Percentiles rank a stretch among this genome's conserved stretches.
Evolutionary conservation across 2,329 filamentous ascomycete genomes (phyloP).

Genomic region (Xylariales sp.): DNA sequence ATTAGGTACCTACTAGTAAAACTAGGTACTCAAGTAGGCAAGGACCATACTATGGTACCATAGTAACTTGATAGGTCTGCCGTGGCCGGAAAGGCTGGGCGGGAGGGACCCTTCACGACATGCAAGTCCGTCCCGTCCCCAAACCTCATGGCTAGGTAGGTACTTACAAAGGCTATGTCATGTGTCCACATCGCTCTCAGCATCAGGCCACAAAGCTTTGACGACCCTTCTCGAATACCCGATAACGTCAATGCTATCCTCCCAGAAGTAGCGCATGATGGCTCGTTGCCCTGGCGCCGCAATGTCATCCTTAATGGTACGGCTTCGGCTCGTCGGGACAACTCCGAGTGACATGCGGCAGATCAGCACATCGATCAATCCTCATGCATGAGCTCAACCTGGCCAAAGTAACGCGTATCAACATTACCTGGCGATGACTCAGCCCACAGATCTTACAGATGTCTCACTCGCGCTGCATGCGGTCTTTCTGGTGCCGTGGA

Average conservation of each 20-base stretch:
- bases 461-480: background rate
- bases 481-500: constrained; percentile 11
- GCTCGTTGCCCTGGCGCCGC: constrained; percentile 11
- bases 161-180: too few relatives aligned
- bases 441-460: background rate
- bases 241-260: too few relatives aligned
- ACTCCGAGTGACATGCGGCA: constrained; percentile 11
- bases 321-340: constrained; percentile 13
- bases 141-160: too few relatives aligned
- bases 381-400: constrained; percentile 12
- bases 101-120: too few relatives aligned
- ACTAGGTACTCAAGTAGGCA: too few relatives aligned
- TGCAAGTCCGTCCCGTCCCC: too few relatives aligned
- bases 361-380: constrained; percentile 10
- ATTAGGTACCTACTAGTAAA: too few relatives aligned
- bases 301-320: constrained; percentile 11
- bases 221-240: background rate
- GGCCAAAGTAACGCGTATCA: constrained; percentile 9
- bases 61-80: too few relatives aligned
- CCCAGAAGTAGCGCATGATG: constrained; percentile 14
- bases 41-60: too few relatives aligned
- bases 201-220: too few relatives aligned
- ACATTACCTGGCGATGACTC: background rate
- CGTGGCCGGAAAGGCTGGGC: too few relatives aligned
- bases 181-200: too few relatives aligned